A percentile compares a stretch with the other conserved stretches of the same genome.
Evolutionary conservation across 2,329 filamentous ascomycete species (phyloP).

Genomic region (Neopestalotiopsis clavispora): DNA sequence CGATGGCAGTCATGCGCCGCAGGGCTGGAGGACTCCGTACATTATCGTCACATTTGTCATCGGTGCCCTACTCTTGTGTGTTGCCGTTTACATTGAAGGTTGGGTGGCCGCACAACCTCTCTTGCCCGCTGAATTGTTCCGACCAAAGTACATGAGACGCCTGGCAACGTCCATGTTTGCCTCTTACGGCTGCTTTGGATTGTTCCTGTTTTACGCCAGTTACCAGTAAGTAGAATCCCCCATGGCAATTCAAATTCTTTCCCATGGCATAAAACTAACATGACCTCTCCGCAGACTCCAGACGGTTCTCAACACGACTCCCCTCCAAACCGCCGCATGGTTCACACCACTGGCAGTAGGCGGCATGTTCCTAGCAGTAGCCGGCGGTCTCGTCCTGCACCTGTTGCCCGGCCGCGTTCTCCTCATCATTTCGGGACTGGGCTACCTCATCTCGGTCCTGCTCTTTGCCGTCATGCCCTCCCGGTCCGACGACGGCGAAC

Average conservation of each 20-base stretch:
- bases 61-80: conserved; percentile 63
- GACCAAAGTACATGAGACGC: conserved; percentile 70
- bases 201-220: conserved; percentile 73
- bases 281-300: conserved; percentile 53
- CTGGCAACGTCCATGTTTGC: conserved; percentile 66
- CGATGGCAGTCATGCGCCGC: conserved; percentile 69
- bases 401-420: conserved; percentile 66
- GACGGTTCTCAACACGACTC: conserved; percentile 60
- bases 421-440: conserved; percentile 64
- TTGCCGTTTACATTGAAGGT: conserved; percentile 73
- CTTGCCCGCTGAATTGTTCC: conserved; percentile 72
- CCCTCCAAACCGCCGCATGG: conserved; percentile 71
- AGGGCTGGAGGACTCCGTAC: conserved; percentile 76
- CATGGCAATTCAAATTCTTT: not conserved
- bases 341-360: conserved; percentile 71
- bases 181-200: conserved; percentile 70
- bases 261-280: not conserved
- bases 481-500: conserved; percentile 46
- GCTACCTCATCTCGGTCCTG: conserved; percentile 61
- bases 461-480: conserved; percentile 69
- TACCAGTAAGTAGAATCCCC: conserved; percentile 34
- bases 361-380: conserved; percentile 67
- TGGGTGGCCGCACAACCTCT: conserved; percentile 72
- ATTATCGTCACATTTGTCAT: conserved; percentile 69
- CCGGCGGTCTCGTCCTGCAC: conserved; percentile 71